Conservation (phyloP, 2,329 filamentous ascomycete genomes). For the Didymella pinodella region DNA sequence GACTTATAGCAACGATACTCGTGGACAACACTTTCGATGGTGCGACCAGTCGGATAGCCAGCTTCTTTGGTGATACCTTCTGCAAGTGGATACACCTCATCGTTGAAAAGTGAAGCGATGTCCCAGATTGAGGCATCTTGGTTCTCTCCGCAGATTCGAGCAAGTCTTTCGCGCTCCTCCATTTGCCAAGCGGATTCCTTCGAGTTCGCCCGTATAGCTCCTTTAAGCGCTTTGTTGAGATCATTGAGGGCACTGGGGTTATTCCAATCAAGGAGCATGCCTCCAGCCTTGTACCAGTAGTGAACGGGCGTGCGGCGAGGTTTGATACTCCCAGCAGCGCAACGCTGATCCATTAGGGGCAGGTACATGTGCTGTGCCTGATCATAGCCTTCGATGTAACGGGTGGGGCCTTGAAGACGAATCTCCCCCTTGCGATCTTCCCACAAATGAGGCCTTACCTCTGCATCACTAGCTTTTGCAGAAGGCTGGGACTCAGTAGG, state of each 20-base stretch:
- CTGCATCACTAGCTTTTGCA: constrained; percentile 22
- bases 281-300: too few species aligned
- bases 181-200: too few species aligned
- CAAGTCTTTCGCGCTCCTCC: too few species aligned
- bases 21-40: constrained; percentile 37
- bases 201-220: too few species aligned
- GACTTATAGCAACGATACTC: constrained; percentile 38
- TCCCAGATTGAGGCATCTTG: too few species aligned
- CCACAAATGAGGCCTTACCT: constrained; percentile 35
- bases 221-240: too few species aligned
- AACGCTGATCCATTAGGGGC: constrained; percentile 24
- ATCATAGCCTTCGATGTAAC: constrained; percentile 12
- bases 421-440: constrained; percentile 35
- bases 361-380: constrained; percentile 9
- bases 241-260: too few species aligned
- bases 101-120: constrained; percentile 26
- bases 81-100: background rate
- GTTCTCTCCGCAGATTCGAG: too few species aligned
- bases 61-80: constrained; percentile 16
- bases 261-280: too few species aligned
- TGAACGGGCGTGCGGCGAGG: too few species aligned
- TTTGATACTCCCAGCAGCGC: too few species aligned
- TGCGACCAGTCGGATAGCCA: constrained; percentile 27
- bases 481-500: constrained; percentile 15
- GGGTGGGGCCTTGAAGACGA: constrained; percentile 30